phyloP scores from a whole-genome alignment of 108 stramenopile species.

The Nitzschia sp. region DNA sequence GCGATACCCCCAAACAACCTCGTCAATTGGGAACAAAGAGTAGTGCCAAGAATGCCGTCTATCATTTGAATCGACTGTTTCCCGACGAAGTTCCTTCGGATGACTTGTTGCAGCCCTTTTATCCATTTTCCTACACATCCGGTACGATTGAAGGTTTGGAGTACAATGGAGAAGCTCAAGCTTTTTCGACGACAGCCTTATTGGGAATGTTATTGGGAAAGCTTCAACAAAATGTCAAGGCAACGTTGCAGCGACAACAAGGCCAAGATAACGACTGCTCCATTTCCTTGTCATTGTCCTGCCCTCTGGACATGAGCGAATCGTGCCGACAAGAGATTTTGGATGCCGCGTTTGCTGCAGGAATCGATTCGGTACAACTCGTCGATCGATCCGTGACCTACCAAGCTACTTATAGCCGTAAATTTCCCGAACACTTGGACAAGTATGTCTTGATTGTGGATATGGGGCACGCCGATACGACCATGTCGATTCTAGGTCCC shows the following conservation, averaged over 20 bases:
- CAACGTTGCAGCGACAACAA: slow-evolving; percentile 15
- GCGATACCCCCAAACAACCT: slow-evolving; percentile 1
- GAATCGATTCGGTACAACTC: slow-evolving; percentile 18
- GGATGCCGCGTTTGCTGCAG: slow-evolving; percentile 55
- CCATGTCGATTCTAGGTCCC: slow-evolving; percentile 35
- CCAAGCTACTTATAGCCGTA: slow-evolving; percentile 32
- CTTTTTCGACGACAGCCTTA: slow-evolving; percentile 34
- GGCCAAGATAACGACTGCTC: not conserved
- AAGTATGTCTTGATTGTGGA: slow-evolving; percentile 40
- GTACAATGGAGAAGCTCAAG: slow-evolving; percentile 10
- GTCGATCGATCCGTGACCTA: slow-evolving; percentile 32
- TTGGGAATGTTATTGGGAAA: slow-evolving; percentile 52
- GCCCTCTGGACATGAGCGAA: slow-evolving; percentile 17
- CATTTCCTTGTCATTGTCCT: not conserved
- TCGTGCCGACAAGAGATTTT: slow-evolving; percentile 22
- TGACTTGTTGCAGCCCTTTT: slow-evolving; percentile 19
- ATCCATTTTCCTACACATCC: slow-evolving; percentile 18
- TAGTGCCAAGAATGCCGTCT: slow-evolving; percentile 32
- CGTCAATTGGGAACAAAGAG: slow-evolving; percentile 46
- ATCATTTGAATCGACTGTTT: slow-evolving; percentile 47
- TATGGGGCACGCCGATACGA: slow-evolving; percentile 54
- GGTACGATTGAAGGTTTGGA: not conserved
- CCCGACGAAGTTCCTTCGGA: slow-evolving; percentile 2
- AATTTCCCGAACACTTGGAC: slow-evolving; percentile 33
- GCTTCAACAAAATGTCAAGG: slow-evolving; percentile 28